A percentile compares a stretch with the other conserved stretches of the same genome.
Evolutionary conservation across 2,329 filamentous ascomycete genomes (phyloP).

Genomic region (Harringtonia lauricola): DNA sequence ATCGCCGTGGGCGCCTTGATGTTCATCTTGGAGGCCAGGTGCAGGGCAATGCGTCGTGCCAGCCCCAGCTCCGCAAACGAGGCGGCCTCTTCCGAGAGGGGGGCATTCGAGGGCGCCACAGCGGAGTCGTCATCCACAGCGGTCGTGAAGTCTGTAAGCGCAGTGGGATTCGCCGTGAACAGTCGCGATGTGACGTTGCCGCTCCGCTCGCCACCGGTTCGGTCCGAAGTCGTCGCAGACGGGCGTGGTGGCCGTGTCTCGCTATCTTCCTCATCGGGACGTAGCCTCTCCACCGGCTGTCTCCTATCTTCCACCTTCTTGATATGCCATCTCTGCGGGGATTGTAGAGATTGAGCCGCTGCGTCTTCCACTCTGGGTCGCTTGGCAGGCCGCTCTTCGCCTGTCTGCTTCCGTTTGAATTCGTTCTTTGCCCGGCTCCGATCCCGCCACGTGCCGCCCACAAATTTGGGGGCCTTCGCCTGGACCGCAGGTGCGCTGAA

Average conservation of each 20-base stretch:
- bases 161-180: conserved; percentile 78
- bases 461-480: too few relatives aligned
- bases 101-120: conserved; percentile 74
- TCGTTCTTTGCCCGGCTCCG: too few relatives aligned
- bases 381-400: too few relatives aligned
- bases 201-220: neutral
- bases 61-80: conserved; percentile 82
- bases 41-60: conserved; percentile 67
- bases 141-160: conserved; percentile 48
- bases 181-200: conserved; percentile 67
- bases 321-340: too few relatives aligned
- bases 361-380: too few relatives aligned
- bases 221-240: neutral
- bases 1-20: conserved; percentile 90
- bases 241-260: neutral
- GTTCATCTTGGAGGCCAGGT: conserved; percentile 74
- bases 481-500: too few relatives aligned
- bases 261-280: too few relatives aligned
- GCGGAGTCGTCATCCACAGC: conserved; percentile 41
- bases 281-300: too few relatives aligned
- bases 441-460: too few relatives aligned
- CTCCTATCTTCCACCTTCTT: too few relatives aligned
- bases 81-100: conserved; percentile 69
- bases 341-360: too few relatives aligned
- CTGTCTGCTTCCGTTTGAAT: too few relatives aligned